Conservation (phyloP, 495 filamentous ascomycete genomes). For the Aspergillus conjunctus region DNA sequence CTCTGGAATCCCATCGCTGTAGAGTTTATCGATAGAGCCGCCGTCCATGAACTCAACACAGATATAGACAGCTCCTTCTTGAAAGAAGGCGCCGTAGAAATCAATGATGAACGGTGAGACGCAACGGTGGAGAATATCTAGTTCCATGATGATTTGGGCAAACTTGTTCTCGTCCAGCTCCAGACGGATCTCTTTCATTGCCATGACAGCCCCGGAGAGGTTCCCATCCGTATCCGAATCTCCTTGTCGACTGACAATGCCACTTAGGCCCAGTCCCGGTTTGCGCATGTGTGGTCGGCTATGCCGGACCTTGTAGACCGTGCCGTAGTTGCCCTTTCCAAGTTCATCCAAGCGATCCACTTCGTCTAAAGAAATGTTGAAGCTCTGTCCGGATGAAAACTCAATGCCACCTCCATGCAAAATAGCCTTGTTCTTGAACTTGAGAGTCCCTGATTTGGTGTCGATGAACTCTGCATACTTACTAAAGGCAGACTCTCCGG, state of each 20-base stretch:
- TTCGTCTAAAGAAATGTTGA: slow-evolving; percentile 94
- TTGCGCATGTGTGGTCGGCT: slow-evolving; percentile 74
- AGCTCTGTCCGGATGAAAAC: slow-evolving; percentile 85
- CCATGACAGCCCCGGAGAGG: slow-evolving; percentile 80
- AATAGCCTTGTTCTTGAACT: slow-evolving; percentile 90
- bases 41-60: slow-evolving; percentile 99
- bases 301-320: slow-evolving; percentile 94
- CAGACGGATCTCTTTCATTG: slow-evolving; percentile 98
- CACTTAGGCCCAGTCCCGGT: slow-evolving; percentile 74
- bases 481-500: slow-evolving; percentile 69
- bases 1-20: slow-evolving; percentile 91
- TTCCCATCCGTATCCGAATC: slow-evolving; percentile 30
- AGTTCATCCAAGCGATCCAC: slow-evolving; percentile 94
- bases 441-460: slow-evolving; percentile 84
- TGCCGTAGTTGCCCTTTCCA: slow-evolving; percentile 98
- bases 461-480: slow-evolving; percentile 94
- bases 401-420: slow-evolving; percentile 87
- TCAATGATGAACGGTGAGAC: slow-evolving; percentile 95
- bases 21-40: slow-evolving; percentile 96
- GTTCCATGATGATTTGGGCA: slow-evolving; percentile 95
- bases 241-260: slow-evolving; percentile 50
- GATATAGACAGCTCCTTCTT: slow-evolving; percentile 98
- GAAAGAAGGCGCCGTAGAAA: slow-evolving; percentile 98
- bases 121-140: slow-evolving; percentile 95
- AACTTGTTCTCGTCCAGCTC: slow-evolving; percentile 97